These are phyloP conservation scores for Dentipellis fragilis DNA, from an alignment of 768 basidiomycete genomes.

Conservation along the genomic window DNA sequence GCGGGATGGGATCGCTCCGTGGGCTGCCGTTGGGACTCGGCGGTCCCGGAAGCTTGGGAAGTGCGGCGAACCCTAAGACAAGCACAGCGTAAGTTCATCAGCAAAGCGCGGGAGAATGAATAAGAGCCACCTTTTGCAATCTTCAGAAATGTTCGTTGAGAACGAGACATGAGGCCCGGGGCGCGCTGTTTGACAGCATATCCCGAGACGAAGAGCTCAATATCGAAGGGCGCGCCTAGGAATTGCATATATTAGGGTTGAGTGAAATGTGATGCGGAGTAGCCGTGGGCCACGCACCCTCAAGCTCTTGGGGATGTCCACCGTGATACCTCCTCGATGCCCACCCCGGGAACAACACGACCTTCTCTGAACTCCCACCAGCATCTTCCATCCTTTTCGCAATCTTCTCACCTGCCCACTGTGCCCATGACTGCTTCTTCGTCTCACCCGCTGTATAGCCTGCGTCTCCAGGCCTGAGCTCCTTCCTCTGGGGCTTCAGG, in stretches of 20 bases:
- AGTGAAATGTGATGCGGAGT: not conserved
- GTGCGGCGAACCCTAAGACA: constrained; percentile 7
- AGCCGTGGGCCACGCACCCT: constrained; percentile 18
- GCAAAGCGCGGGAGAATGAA: not conserved
- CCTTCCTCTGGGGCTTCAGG: constrained; percentile 16
- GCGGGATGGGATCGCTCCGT: constrained; percentile 14
- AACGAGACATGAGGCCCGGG: constrained; percentile 53
- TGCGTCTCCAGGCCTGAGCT: constrained; percentile 15
- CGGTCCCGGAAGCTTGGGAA: constrained; percentile 20
- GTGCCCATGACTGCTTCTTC: constrained; percentile 38
- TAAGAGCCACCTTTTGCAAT: constrained; percentile 58
- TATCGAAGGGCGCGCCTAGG: constrained; percentile 46
- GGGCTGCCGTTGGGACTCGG: constrained; percentile 16
- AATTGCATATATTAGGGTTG: constrained; percentile 14
- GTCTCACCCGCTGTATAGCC: constrained; percentile 15
- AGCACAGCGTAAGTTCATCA: not conserved
- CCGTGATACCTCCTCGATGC: constrained; percentile 43
- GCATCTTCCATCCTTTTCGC: constrained; percentile 14
- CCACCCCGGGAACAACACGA: constrained; percentile 76
- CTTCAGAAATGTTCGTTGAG: constrained; percentile 66
- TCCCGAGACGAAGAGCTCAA: constrained; percentile 70
- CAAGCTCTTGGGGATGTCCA: constrained; percentile 9
- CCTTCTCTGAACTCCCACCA: constrained; percentile 29
- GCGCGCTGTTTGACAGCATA: constrained; percentile 55
- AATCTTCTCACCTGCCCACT: constrained; percentile 52